Conservation (phyloP, 768 basidiomycete species). For the Ramaria sp. region DNA sequence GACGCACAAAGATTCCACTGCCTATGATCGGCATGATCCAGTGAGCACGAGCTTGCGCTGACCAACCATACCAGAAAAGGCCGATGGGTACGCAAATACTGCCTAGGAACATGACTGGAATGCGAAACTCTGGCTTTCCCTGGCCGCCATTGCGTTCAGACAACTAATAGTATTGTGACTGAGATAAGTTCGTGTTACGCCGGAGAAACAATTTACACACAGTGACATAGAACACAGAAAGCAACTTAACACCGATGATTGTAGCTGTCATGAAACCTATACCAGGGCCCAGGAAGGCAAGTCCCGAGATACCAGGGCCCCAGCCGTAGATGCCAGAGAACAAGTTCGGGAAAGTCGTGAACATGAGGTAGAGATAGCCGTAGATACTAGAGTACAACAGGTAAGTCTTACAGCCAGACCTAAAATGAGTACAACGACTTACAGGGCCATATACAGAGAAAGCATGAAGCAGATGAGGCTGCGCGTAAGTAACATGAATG, state of each 20-base stretch:
- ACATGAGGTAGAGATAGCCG: no score
- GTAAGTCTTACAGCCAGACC: conserved; percentile 59
- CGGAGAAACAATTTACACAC: conserved; percentile 23
- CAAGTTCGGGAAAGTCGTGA: conserved; percentile 25
- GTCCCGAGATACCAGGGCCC: conserved; percentile 25
- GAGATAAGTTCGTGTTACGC: background rate
- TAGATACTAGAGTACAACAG: conserved; percentile 58
- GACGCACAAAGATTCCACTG: conserved; percentile 10
- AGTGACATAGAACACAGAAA: conserved; percentile 34
- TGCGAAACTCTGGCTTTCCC: conserved; percentile 12
- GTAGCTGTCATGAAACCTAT: conserved; percentile 43
- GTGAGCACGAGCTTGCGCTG: conserved; percentile 7
- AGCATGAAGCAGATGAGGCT: conserved; percentile 14
- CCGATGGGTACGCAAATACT: conserved; percentile 22
- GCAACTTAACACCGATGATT: conserved; percentile 38
- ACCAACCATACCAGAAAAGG: conserved; percentile 20
- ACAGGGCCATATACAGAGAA: conserved; percentile 10
- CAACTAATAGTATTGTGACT: conserved; percentile 11
- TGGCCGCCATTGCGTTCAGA: background rate
- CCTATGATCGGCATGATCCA: conserved; percentile 14
- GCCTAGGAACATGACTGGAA: conserved; percentile 24
- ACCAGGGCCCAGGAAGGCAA: conserved; percentile 38
- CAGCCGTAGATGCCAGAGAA: conserved; percentile 28
- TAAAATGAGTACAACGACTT: background rate
- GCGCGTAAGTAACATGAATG: conserved; percentile 14